Evolutionary conservation across 176 grass and related monocot genomes (phyloP), one percentile per base, ranked within the genome.

Genomic region (Pharus latifolius): DNA sequence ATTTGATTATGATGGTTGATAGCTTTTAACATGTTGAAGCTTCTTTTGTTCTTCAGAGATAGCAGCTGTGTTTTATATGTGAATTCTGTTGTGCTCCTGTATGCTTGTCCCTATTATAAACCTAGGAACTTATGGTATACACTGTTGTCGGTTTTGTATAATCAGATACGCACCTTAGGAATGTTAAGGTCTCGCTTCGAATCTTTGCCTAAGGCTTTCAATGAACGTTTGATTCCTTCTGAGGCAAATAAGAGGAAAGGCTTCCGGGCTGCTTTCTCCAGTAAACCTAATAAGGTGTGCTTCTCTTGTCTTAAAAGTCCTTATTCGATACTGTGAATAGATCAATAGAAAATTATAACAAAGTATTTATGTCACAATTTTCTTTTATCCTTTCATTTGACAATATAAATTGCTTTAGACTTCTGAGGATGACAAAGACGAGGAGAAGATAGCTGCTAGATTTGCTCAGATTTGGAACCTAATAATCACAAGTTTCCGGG

Each of bases 381-480:
- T 7, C 16, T 24, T 62, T 61, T 77, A 20, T 34, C 42, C 10
- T 50, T 33, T 54, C 41, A 73, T 56, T n/a, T 60, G 58, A 14
- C 44, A 38, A 17, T 47, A 64, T 56, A 57, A 67, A 38, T 78
- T 55, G 12, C 66, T 89, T 76, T 69, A 97, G 93, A 73, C 69
- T 25, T 66, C 83, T 14, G 83, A 73, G 67, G 80, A 71, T 38
- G 52, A 50, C 30, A 92, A 78, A 75, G 80, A 92, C 72, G 81
- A 87, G 65, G 83, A 84, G 46, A 79, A 84, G 51, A 57, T 84
- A 60, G 82, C 76, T 52, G 89, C 89, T 65, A 82, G 86, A 73
- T 97, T 97, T 85, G 86, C 93, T 74, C 88, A 97, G 60, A 92
- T 97, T 59, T 97, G 93, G 93, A 97, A 97, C 73, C 43, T 87